phyloP scores from a whole-genome alignment of 2,329 filamentous ascomycete genomes.

The Neocatenulostroma microsporum region DNA sequence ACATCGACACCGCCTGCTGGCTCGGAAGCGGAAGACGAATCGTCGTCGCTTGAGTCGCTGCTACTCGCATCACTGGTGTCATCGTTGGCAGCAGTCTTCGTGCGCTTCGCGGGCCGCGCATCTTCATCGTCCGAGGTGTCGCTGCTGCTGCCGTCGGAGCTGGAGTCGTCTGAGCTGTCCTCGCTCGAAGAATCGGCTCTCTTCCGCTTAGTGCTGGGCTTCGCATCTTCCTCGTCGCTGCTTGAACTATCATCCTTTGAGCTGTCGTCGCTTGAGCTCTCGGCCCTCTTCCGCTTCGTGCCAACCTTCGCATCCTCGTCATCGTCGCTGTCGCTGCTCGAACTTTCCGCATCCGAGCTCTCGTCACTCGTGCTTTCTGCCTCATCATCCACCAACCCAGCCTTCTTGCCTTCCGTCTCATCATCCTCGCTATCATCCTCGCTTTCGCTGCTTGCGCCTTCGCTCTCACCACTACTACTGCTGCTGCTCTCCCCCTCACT shows the following conservation, averaged over 20 bases:
- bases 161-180: conserved; percentile 2
- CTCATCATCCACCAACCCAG: conserved; percentile 9
- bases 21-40: conserved; percentile 5
- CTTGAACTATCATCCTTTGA: too few species aligned
- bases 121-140: conserved; percentile 24
- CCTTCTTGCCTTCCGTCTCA: conserved; percentile 6
- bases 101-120: conserved; percentile 23
- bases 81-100: conserved; percentile 15
- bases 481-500: conserved; percentile 16
- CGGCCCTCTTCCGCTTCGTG: conserved; percentile 18
- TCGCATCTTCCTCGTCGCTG: too few species aligned
- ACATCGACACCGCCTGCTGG: neutral
- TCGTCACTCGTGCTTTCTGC: conserved; percentile 12
- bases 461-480: too few species aligned
- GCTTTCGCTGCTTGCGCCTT: conserved; percentile 6
- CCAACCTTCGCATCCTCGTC: conserved; percentile 7
- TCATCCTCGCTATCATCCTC: conserved; percentile 8
- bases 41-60: conserved; percentile 13
- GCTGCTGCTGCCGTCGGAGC: too few species aligned
- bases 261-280: too few species aligned
- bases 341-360: conserved; percentile 5
- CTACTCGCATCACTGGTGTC: too few species aligned
- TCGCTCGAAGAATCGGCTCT: too few species aligned
- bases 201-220: too few species aligned
- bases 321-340: conserved; percentile 15